phyloP scores from a whole-genome alignment of 768 basidiomycete species.

The Nidularia pulvinata region DNA sequence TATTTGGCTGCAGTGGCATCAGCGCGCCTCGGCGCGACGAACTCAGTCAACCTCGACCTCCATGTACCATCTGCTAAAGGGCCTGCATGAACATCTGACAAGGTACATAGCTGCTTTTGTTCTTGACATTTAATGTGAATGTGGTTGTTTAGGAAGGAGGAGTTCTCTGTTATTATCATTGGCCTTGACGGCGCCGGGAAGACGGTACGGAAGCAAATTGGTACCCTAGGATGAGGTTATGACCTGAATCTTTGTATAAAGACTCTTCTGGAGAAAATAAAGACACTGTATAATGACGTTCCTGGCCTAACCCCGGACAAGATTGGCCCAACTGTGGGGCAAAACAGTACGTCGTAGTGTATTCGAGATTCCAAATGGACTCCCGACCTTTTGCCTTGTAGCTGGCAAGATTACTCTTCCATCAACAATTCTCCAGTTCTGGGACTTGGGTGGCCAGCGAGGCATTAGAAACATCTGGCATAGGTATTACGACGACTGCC shows the following conservation, averaged over 20 bases:
- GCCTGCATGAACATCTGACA: conserved; percentile 88
- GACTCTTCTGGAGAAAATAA: conserved; percentile 93
- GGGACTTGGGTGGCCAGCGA: conserved; percentile 94
- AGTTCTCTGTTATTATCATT: conserved; percentile 94
- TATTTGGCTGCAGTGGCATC: conserved; percentile 3
- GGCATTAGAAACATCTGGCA: conserved; percentile 96
- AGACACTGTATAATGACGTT: conserved; percentile 85
- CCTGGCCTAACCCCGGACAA: conserved; percentile 91
- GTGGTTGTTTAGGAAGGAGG: conserved; percentile 59
- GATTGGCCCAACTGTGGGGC: conserved; percentile 96
- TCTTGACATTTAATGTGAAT: neutral
- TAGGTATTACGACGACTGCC: conserved; percentile 94
- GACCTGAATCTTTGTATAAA: conserved; percentile 1
- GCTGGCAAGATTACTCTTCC: conserved; percentile 94
- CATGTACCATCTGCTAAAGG: conserved; percentile 96
- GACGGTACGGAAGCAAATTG: conserved; percentile 47
- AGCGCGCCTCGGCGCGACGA: neutral
- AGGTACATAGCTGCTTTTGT: conserved; percentile 45
- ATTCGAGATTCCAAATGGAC: neutral
- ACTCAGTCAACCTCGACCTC: conserved; percentile 6
- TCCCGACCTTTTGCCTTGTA: conserved; percentile 20
- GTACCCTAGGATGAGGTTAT: neutral
- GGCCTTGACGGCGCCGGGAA: conserved; percentile 94
- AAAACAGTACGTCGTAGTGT: conserved; percentile 93
- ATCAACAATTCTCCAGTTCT: conserved; percentile 94